Evolutionary conservation across 805 yeast genomes (phyloP), one percentile per base, ranked within the genome.

Genomic region (Ogataea glucozyma): DNA sequence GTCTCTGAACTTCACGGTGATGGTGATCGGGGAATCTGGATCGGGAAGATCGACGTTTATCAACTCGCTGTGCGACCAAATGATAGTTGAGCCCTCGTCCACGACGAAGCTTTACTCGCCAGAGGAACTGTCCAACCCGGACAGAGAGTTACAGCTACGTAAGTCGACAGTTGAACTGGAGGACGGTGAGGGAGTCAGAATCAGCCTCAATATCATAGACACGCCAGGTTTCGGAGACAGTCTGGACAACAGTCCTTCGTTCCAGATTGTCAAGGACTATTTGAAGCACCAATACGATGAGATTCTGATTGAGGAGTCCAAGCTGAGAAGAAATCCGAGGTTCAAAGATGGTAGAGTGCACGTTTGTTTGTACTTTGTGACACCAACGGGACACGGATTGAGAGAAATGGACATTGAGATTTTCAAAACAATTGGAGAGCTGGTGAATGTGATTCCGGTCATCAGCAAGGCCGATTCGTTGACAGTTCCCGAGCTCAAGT

Each of bases 21-120:
- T 89, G 91, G 82, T 87, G 27, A 83, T 88, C 43, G 97, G 97
- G 31, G 85, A 86, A 60, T 79, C 83, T 35, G 97, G 97, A 2
- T 70, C 81, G 34, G 97, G 97, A 13, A 78, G 96, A 62, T 85
- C 96, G n/a, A 89, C 96, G 4, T 84, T 89, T 57, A 87, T 90
- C 62, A 89, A 90, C 69, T 85, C 95, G 26, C 72, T 89, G 41
- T 89, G 97, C 68, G 96, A 86, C 46, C 93, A 89, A 51, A 81
- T 85, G 53, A 89, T 89, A 27, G 91, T 85, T 10, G 88, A 85
- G 31, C 73, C 81, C 0, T 78, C 86, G 2, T 75, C 83, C 22
- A 81, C 88, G 11, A 50, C 47, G 11, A 47, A 48, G 30, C 35
- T 46, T 24, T 60, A 59, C 41, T 41, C 63, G 3, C 64, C 63